Conservation (phyloP, 2,329 filamentous ascomycete species). For the Capronia americana region DNA sequence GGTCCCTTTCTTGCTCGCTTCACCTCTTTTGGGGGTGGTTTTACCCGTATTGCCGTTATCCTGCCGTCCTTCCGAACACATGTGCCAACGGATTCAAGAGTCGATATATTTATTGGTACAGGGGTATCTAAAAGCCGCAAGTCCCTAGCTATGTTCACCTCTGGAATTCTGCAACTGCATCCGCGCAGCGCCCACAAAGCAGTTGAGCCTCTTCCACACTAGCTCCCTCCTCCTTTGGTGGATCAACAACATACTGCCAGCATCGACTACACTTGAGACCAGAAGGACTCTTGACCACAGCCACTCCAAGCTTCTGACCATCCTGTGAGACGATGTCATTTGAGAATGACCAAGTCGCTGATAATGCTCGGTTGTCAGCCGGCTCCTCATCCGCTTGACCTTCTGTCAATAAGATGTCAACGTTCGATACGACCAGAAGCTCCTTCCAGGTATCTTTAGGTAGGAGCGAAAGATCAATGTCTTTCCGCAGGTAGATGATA, state of each 20-base stretch:
- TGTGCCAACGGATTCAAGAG: neutral
- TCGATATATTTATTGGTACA: slow-evolving; percentile 31
- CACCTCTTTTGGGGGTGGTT: neutral
- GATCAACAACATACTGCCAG: slow-evolving; percentile 73
- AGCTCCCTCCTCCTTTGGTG: neutral
- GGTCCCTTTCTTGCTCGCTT: neutral
- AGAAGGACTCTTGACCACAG: slow-evolving; percentile 26
- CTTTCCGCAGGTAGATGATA: slow-evolving; percentile 21
- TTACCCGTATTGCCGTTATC: neutral
- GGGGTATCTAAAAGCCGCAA: slow-evolving; percentile 15
- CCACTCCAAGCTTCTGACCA: slow-evolving; percentile 21
- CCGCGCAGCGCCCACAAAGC: slow-evolving; percentile 34
- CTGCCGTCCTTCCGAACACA: slow-evolving; percentile 1
- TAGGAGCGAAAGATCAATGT: slow-evolving; percentile 25
- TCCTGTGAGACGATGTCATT: slow-evolving; percentile 24
- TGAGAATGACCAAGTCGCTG: slow-evolving; percentile 24
- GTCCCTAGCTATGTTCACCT: slow-evolving; percentile 8
- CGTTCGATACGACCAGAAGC: slow-evolving; percentile 35
- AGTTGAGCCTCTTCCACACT: slow-evolving; percentile 9
- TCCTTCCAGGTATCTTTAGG: slow-evolving; percentile 34
- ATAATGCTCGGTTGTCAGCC: neutral
- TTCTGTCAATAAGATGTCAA: slow-evolving; percentile 16
- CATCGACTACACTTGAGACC: slow-evolving; percentile 78
- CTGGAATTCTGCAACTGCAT: slow-evolving; percentile 31
- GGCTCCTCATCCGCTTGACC: neutral